Evolutionary conservation across 2,329 filamentous ascomycete species (phyloP), one percentile per base, ranked within the genome.

Genomic region (Colletotrichum plurivorum): DNA sequence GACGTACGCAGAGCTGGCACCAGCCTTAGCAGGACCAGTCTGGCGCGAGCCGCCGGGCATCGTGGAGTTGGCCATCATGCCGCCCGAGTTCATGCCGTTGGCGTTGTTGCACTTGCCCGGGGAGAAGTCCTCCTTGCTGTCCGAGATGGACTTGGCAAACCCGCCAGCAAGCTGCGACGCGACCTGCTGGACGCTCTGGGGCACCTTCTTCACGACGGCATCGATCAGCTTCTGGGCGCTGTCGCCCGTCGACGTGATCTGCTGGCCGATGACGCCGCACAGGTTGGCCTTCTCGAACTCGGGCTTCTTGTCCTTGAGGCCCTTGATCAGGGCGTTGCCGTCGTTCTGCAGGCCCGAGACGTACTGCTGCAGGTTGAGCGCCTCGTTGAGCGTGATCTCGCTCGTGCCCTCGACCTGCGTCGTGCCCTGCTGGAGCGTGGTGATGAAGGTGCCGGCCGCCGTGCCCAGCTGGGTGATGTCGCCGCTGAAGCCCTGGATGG

Each of bases 201-300:
- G 77, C 2, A 78, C 74, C 74, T 78, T 78, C 58, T 31, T 27
- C 20, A 79, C 74, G 45, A 77, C 71, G 41, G 76, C 63, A n/a
- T 74, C 65, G 63, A 78, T 78, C 25, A 79, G 76, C n/a, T 61
- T 65, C 66, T 75, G 51, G 4, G 75, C 74, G 62, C 70, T 70
- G 2, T 39, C 53, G 71, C 73, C 73, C 63, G 78, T 73, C 54
- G 73, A 63, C 31, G n/a, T 51, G 36, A 77, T 62, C 62, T 76
- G 66, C n/a, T 70, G 25, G 56, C 73, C 72, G 52, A 77, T 73
- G 46, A 72, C 67, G 20, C 65, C 68, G 72, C 78, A 79, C 5
- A 76, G 74, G 59, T 71, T 72, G 31, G 75, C 76, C 63, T 76
- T 72, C 64, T 78, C 59, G 54, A 79, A 64, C 15, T 69, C 65